Conservation (phyloP, 1,284 basidiomycete species). For the Paramarasmius palmivorus region DNA sequence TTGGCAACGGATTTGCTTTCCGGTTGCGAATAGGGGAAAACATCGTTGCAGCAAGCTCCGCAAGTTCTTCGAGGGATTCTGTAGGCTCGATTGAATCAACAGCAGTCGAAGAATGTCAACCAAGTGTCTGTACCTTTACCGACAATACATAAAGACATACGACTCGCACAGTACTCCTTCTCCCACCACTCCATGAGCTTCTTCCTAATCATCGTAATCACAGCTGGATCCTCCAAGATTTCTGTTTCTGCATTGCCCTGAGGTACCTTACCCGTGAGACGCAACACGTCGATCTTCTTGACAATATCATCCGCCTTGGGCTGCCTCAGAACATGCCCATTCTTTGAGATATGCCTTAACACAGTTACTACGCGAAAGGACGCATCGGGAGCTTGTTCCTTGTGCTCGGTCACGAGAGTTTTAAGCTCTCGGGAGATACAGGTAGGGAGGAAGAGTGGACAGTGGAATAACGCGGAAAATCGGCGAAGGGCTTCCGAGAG, state of each 20-base stretch:
- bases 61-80: background rate
- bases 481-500: conserved; percentile 60
- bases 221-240: conserved; percentile 29
- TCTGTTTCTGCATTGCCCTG: background rate
- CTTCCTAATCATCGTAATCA: conserved; percentile 56
- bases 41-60: conserved; percentile 19
- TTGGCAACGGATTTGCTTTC: conserved; percentile 37
- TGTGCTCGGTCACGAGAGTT: conserved; percentile 72
- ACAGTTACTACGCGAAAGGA: conserved; percentile 65
- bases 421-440: conserved; percentile 70
- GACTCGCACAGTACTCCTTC: conserved; percentile 62
- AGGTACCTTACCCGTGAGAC: conserved; percentile 4
- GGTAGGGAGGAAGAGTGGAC: conserved; percentile 61
- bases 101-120: conserved; percentile 18
- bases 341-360: conserved; percentile 51
- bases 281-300: conserved; percentile 37
- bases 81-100: background rate
- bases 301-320: conserved; percentile 68
- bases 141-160: background rate
- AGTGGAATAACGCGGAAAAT: conserved; percentile 68
- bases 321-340: conserved; percentile 59
- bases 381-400: conserved; percentile 69
- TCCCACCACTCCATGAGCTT: conserved; percentile 71
- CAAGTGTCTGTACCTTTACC: conserved; percentile 52
- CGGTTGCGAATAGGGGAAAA: conserved; percentile 53